Evolutionary conservation across 208 protist genomes (phyloP), one percentile per base, ranked within the genome.

Genomic region (Leishmania gerbilli): DNA sequence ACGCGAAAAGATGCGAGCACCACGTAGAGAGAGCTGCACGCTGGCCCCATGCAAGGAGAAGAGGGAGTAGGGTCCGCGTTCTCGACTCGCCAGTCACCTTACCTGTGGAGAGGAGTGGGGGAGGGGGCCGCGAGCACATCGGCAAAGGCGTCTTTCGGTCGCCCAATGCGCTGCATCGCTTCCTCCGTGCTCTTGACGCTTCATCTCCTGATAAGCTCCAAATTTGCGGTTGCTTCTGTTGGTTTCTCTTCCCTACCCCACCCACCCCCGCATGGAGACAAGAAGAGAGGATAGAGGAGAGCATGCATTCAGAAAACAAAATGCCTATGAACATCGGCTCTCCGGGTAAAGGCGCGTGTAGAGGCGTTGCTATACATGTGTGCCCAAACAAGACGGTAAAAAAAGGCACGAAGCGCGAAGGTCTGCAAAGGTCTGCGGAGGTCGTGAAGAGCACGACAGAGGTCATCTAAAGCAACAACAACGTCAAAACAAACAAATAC

Each of bases 301-400:
- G n/a, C 69, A 55, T 74, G 47, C 51, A 4, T 42, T 42, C 64
- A n/a, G 69, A 55, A 9, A 74, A 27, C 42, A 47, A 74, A 74
- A 74, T 15, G 69, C 24, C 27, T 27, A 51, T 74, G 27, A 74
- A 74, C 69, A 74, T 74, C 21, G 11, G 27, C 24, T 11, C 56
- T 31, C 56, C 56, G 17, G 40, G 45, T 1, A 53, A 34, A 31
- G 69, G 45, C 6, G 40, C 37, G 69, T 51, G 45, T 21, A 55
- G 69, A 34, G 21, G 69, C 69, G 27, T 4, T n/a, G 47, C 69
- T 74, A 55, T 74, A 74, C 69, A 74, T 74, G 47, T 74, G 45
- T 31, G 8, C 67, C 24, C 45, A 53, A 45, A 19, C 69, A 45
- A 51, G n/a, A 37, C 6, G 34, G 45, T 7, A 15, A 21, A 31